Conservation (phyloP, 225 moss, liverwort and hornwort genomes). For the Rhytidiadelphus loreus region DNA sequence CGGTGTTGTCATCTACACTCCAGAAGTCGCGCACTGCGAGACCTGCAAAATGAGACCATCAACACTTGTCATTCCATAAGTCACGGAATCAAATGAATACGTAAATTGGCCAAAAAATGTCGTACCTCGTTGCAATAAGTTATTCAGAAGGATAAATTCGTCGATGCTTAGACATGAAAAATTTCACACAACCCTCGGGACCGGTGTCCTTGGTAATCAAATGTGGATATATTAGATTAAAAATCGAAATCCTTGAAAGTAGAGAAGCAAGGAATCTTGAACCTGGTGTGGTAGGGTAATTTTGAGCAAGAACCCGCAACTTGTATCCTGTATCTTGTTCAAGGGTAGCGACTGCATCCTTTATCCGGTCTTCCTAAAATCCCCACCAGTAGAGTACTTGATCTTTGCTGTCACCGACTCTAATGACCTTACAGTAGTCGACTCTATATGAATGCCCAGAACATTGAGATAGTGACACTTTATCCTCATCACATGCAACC, state of each 20-base stretch:
- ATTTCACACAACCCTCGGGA: neutral
- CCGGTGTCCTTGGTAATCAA: neutral
- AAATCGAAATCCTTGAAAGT: neutral
- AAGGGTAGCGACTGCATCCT: slow-evolving; percentile 53
- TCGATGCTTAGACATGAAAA: neutral
- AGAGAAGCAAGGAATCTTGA: neutral
- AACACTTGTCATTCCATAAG: neutral
- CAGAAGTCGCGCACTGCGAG: slow-evolving; percentile 80
- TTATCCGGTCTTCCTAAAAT: slow-evolving; percentile 67
- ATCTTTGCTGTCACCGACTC: neutral
- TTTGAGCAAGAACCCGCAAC: slow-evolving; percentile 90
- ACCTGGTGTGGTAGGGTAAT: slow-evolving; percentile 94
- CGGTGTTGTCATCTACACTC: slow-evolving; percentile 91
- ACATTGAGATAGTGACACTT: neutral
- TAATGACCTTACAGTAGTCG: neutral
- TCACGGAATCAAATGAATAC: neutral
- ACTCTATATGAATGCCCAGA: neutral
- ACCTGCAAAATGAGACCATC: slow-evolving; percentile 31
- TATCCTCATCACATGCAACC: neutral
- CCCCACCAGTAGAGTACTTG: neutral
- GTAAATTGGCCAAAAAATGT: neutral
- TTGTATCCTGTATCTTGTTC: slow-evolving; percentile 97
- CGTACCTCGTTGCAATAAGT: neutral
- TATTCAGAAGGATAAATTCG: neutral
- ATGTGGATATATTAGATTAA: neutral